Evolutionary conservation across 23 red algal genomes (phyloP).

Genomic region (Rhodosorus marinus): DNA sequence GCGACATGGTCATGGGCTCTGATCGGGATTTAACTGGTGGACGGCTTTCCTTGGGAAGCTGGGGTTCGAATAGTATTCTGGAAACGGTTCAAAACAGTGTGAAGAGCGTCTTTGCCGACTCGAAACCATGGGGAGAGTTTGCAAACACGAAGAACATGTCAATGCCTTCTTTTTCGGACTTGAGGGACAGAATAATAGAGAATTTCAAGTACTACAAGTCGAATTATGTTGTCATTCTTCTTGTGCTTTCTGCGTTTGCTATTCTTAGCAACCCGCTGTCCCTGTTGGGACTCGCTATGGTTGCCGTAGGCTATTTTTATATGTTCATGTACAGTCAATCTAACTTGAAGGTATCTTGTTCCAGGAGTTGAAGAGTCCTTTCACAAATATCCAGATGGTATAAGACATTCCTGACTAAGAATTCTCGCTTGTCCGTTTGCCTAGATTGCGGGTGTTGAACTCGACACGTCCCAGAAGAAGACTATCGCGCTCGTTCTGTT

Average conservation of each 20-base stretch:
- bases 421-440: no score
- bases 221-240: constrained; percentile 80
- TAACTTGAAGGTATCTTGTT: no score
- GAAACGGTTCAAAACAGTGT: no score
- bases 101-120: no score
- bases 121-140: constrained; percentile 85
- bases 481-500: constrained; percentile 49
- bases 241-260: constrained; percentile 51
- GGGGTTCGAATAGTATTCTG: no score
- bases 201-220: constrained; percentile 68
- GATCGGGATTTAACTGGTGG: no score
- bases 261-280: constrained; percentile 73
- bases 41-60: no score
- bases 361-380: no score
- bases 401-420: no score
- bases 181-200: constrained; percentile 67
- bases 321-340: constrained; percentile 80
- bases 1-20: no score
- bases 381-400: no score
- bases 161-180: constrained; percentile 46
- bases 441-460: constrained; percentile 20
- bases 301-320: constrained; percentile 76
- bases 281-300: constrained; percentile 60
- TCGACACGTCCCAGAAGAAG: constrained; percentile 81
- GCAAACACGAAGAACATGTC: constrained; percentile 76